These are phyloP conservation scores for Globisporangium canariense DNA, from an alignment of 352 stramenopile genomes.

Conservation along the genomic window DNA sequence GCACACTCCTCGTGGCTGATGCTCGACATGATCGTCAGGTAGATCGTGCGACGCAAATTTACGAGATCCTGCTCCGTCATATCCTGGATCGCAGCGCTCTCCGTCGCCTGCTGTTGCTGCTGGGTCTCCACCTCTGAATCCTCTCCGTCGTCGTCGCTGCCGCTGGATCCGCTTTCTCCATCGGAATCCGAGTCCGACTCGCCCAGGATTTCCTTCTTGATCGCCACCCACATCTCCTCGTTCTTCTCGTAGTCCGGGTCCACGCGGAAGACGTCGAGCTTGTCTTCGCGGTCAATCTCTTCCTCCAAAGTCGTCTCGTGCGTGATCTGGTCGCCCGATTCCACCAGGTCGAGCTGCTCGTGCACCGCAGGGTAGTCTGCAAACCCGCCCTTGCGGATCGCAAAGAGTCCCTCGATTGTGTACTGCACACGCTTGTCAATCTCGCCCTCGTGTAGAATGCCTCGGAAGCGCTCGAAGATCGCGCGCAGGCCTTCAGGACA, in stretches of 20 bases:
- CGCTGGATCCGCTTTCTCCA: conserved; percentile 39
- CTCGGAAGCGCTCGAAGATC: conserved; percentile 97
- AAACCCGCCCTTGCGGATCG: conserved; percentile 95
- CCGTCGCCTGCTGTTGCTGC: conserved; percentile 22
- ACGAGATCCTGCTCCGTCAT: conserved; percentile 97
- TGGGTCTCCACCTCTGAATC: conserved; percentile 22
- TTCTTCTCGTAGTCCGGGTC: conserved; percentile 96
- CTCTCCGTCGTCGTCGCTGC: conserved; percentile 50
- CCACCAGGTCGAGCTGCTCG: conserved; percentile 96
- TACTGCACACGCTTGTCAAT: conserved; percentile 98
- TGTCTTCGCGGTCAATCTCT: conserved; percentile 94
- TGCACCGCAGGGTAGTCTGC: conserved; percentile 92
- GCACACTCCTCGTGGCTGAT: conserved; percentile 98
- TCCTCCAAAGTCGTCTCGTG: conserved; percentile 97
- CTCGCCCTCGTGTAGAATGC: conserved; percentile 96
- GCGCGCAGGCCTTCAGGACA: conserved; percentile 90
- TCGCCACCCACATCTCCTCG: conserved; percentile 94
- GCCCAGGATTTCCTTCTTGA: conserved; percentile 96
- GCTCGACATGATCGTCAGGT: conserved; percentile 99
- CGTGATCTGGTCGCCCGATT: conserved; percentile 98
- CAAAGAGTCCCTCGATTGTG: conserved; percentile 97
- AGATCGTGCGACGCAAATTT: conserved; percentile 98
- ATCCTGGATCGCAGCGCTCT: conserved; percentile 88
- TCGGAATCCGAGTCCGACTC: conserved; percentile 87
- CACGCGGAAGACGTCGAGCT: conserved; percentile 95